Conservation (phyloP, 345 rosid species). For the Hibiscus tridactylites region DNA sequence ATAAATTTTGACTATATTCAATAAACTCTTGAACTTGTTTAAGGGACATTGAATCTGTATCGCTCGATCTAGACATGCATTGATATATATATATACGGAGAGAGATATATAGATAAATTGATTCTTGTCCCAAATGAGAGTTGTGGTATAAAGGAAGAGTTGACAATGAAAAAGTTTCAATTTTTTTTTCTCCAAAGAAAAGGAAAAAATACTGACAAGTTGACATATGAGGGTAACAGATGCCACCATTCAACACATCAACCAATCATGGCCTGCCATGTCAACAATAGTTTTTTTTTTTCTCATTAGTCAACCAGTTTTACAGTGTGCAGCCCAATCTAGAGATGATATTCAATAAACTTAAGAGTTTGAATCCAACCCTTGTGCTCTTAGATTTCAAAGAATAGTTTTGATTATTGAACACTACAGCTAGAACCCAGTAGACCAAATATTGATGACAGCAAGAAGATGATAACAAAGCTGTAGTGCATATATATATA, state of each 20-base stretch:
- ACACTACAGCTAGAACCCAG: constrained; percentile 5
- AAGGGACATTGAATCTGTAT: no score
- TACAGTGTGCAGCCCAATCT: no score
- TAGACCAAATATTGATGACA: not conserved
- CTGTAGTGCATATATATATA: constrained; percentile 30
- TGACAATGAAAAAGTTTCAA: constrained; percentile 34
- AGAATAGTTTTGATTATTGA: not conserved
- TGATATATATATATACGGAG: constrained; percentile 3
- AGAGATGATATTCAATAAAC: no score
- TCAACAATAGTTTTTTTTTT: not conserved
- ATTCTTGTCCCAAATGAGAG: constrained; percentile 19
- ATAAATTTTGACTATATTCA: no score
- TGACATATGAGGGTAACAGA: constrained; percentile 21
- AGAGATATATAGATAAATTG: constrained; percentile 1
- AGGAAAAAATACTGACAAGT: constrained; percentile 17
- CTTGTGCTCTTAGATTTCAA: not conserved
- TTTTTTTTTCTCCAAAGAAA: constrained; percentile 7
- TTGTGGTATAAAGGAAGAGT: constrained; percentile 26
- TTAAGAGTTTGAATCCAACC: not conserved
- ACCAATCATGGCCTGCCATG: constrained; percentile 9
- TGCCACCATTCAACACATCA: constrained; percentile 18
- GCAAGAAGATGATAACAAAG: constrained; percentile 12
- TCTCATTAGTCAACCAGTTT: constrained; percentile 23
- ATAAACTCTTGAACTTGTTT: no score
- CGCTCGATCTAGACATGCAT: not conserved